These are phyloP conservation scores for Fraxinus americana DNA, from an alignment of 257 asterid species.

Conservation along the genomic window DNA sequence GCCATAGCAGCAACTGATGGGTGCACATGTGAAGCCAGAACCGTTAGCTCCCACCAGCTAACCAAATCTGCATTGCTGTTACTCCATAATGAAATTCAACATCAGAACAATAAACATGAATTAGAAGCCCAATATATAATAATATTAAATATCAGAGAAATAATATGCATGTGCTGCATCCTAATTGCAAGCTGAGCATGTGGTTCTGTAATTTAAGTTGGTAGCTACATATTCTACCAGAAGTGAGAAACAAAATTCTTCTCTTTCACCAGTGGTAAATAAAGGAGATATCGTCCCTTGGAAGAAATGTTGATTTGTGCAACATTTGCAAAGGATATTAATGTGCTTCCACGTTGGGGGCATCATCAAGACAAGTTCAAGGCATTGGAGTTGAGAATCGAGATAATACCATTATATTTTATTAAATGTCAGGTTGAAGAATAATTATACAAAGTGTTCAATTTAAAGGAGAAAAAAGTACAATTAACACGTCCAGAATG, in stretches of 20 bases:
- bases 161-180: not conserved
- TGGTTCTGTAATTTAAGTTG: too few relatives aligned
- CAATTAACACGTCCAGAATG: not conserved
- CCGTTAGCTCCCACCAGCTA: slow-evolving; percentile 93
- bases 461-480: not conserved
- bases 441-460: not conserved
- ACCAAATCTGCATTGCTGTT: slow-evolving; percentile 86
- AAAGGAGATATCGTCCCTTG: not conserved
- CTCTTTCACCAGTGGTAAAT: not conserved
- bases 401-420: not conserved
- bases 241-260: too few relatives aligned
- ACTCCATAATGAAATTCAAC: slow-evolving; percentile 21
- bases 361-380: not conserved
- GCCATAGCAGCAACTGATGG: slow-evolving; percentile 92
- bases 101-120: not conserved
- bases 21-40: slow-evolving; percentile 82
- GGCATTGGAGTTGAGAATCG: not conserved
- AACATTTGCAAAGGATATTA: not conserved
- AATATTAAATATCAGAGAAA: not conserved
- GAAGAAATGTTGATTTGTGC: not conserved
- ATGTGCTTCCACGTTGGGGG: not conserved
- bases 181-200: not conserved
- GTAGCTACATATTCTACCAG: too few relatives aligned
- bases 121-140: not conserved
- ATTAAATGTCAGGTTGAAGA: not conserved